phyloP scores from a whole-genome alignment of 129 eudicot species.

The Pulicaria dysenterica region DNA sequence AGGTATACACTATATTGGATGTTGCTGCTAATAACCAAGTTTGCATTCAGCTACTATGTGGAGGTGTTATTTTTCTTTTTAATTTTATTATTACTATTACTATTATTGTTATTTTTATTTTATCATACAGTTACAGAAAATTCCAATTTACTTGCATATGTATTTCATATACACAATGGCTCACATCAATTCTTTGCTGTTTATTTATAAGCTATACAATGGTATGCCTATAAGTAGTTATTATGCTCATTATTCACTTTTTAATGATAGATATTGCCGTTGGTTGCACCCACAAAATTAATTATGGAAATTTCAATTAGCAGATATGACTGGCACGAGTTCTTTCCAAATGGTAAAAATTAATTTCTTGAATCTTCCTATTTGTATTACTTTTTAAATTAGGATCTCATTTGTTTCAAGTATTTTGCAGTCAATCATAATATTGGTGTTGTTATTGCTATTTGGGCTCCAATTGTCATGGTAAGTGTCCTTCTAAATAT shows the following conservation, averaged over 20 bases:
- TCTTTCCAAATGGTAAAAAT: slow-evolving; percentile 85
- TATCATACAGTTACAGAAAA: not conserved
- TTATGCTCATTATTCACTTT: slow-evolving; percentile 25
- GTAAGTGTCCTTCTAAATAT: slow-evolving; percentile 44
- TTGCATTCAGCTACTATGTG: slow-evolving; percentile 96
- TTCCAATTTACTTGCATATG: not conserved
- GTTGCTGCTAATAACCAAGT: slow-evolving; percentile 75
- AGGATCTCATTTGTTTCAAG: slow-evolving; percentile 23
- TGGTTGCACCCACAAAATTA: slow-evolving; percentile 75
- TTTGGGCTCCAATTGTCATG: slow-evolving; percentile 93
- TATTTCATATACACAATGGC: not conserved
- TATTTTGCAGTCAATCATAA: slow-evolving; percentile 68
- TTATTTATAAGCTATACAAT: not conserved
- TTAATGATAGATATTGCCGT: slow-evolving; percentile 75
- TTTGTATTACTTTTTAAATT: slow-evolving; percentile 16
- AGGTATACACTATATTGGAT: slow-evolving; percentile 97
- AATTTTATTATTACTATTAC: too few relatives aligned
- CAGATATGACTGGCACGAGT: slow-evolving; percentile 90
- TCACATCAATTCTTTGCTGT: not conserved
- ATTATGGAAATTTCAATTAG: slow-evolving; percentile 61
- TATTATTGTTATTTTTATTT: too few relatives aligned
- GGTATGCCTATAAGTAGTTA: not conserved
- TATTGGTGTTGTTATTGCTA: slow-evolving; percentile 76
- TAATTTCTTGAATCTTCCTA: not conserved
- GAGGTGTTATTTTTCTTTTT: slow-evolving; percentile 57